Evolutionary conservation across 2,329 filamentous ascomycete species (phyloP).

Genomic region (Escovopsis sp.): DNA sequence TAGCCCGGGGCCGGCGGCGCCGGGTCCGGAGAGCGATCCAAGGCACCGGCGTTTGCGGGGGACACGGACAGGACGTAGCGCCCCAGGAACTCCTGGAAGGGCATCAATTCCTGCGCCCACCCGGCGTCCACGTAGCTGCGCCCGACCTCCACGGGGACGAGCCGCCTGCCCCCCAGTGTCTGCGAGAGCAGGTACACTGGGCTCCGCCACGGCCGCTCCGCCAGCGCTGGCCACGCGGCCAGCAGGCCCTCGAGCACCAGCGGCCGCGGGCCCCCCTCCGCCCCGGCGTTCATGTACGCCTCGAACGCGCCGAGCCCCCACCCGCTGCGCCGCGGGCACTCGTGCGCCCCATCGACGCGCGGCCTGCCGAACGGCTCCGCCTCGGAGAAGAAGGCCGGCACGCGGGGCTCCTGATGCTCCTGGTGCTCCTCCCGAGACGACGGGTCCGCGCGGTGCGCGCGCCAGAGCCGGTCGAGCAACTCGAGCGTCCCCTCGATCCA

Average conservation of each 20-base stretch:
- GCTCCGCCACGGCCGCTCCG: constrained; percentile 52
- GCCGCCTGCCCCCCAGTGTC: constrained; percentile 61
- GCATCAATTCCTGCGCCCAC: constrained; percentile 72
- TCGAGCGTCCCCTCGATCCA: constrained; percentile 39
- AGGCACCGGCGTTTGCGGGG: too few species aligned
- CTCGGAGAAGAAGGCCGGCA: constrained; percentile 10
- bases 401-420: constrained; percentile 7
- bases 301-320: constrained; percentile 48
- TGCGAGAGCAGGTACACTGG: constrained; percentile 57
- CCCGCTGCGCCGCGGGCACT: constrained; percentile 17
- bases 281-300: constrained; percentile 36
- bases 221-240: constrained; percentile 60
- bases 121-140: constrained; percentile 72
- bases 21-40: too few species aligned
- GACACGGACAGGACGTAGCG: constrained; percentile 33
- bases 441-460: constrained; percentile 1
- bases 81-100: constrained; percentile 56
- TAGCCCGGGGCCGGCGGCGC: constrained; percentile 41
- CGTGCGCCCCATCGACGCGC: constrained; percentile 8
- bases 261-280: constrained; percentile 33
- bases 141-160: constrained; percentile 78
- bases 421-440: constrained; percentile 8
- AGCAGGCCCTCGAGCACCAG: constrained; percentile 55
- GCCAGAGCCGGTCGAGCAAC: constrained; percentile 21
- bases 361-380: constrained; percentile 17